Evolutionary conservation across 805 yeast species (phyloP).

Genomic region (Ogataea pilisensis): DNA sequence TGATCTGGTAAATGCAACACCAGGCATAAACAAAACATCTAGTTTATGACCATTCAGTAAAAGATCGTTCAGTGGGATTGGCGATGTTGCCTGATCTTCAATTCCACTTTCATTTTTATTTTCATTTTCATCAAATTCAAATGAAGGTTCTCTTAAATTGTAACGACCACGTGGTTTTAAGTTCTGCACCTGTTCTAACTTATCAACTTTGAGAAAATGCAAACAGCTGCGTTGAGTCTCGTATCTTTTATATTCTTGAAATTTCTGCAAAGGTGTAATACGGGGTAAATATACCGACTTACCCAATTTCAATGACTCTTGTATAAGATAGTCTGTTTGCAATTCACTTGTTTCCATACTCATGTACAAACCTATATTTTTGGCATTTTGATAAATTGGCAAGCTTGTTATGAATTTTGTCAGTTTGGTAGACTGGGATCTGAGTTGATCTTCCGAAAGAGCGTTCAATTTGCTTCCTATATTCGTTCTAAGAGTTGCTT

Average conservation of each 20-base stretch:
- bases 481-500: neutral
- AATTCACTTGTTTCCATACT: constrained; percentile 72
- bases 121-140: constrained; percentile 9
- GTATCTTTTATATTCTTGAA: constrained; percentile 23
- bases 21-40: constrained; percentile 79
- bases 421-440: neutral
- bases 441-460: neutral
- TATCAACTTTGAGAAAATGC: constrained; percentile 50
- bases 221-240: constrained; percentile 40
- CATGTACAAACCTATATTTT: constrained; percentile 63
- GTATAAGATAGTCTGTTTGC: constrained; percentile 52
- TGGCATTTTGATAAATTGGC: constrained; percentile 39
- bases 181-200: constrained; percentile 37
- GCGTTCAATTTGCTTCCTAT: neutral
- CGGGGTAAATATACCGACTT: constrained; percentile 59
- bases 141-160: constrained; percentile 61
- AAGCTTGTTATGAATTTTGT: constrained; percentile 2
- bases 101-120: neutral
- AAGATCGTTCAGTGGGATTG: constrained; percentile 19
- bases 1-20: constrained; percentile 63
- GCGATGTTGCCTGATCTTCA: too few relatives aligned
- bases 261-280: constrained; percentile 28
- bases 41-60: constrained; percentile 27
- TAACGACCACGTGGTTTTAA: constrained; percentile 68
- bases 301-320: constrained; percentile 41